Base-by-base conservation (phyloP, 352 stramenopile species). In the Phytopythium boreale region DNA sequence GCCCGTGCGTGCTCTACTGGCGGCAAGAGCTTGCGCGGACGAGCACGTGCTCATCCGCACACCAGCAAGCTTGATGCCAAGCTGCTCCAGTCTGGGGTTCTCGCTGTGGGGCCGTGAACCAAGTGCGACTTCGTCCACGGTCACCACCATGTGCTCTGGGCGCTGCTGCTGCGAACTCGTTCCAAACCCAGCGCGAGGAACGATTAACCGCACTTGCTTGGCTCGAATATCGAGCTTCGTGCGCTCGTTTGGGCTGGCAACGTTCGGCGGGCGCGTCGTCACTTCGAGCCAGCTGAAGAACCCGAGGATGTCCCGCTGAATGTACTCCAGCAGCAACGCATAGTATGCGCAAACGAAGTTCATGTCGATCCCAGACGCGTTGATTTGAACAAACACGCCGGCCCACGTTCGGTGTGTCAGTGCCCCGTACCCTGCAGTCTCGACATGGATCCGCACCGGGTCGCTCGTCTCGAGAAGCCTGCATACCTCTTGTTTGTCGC, bases 261-360 rank as follows among this genome's bases (percentile, higher is more conserved):
- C 39, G 19, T 69, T 60, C 2, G 67, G 44, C 27, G 79, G 79
- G n/a, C 79, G 71, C 26, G 76, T 74, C 56, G 84, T 75, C 11
- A 88, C 62, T 20, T 79, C 80, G 10, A 76, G 75, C 79, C 80
- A 93, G 15, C 77, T 78, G 34, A 85, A 89, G 62, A 90, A 88
- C 0, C 72, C 80, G 27, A 86, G 68, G 22, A 93, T 77, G 27
- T 91, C 72, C 62, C 83, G 81, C 26, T 74, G 75, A 20, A 91
- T 46, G 61, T 88, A 80, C 19, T 89, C 68, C 7, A 69, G 37
- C 14, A 93, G 73, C 0, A 79, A 65, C 22, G 56, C 59, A 34
- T 77, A 82, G 39, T 89, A 76, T 10, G 68, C 64, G 52, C 82
- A 70, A 29, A 90, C 67, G 50, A 89, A 91, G 46, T 88, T 91